A percentile compares a stretch with the other conserved stretches of the same genome.
These are phyloP conservation scores for Paecilomyces formosus DNA, from an alignment of 2,329 filamentous ascomycete genomes.

Conservation along the genomic window DNA sequence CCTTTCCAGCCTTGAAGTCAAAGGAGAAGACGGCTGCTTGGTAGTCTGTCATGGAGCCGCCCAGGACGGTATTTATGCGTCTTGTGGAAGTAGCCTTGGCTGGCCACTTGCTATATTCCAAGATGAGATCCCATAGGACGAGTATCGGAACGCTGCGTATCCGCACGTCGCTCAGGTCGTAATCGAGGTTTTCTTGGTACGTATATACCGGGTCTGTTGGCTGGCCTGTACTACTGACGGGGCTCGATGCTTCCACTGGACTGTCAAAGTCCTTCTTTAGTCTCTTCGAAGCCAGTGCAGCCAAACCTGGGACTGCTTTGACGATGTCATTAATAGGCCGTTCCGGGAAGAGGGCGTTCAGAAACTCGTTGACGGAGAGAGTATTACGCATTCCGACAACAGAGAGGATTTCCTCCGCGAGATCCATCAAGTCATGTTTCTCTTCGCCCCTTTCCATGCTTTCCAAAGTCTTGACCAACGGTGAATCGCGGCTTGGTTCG, in stretches of 20 bases:
- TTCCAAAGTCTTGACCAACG: constrained; percentile 11
- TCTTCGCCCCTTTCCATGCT: constrained; percentile 8
- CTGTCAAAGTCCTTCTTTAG: constrained; percentile 17
- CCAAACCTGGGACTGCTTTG: constrained; percentile 24
- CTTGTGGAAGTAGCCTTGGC: constrained; percentile 11
- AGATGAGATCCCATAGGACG: constrained; percentile 26
- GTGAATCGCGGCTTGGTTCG: constrained; percentile 21
- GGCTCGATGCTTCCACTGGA: not conserved
- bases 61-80: constrained; percentile 19
- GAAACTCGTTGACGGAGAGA: constrained; percentile 19
- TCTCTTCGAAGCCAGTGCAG: constrained; percentile 18
- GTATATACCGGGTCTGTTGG: constrained; percentile 12
- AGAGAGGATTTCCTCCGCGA: constrained; percentile 18
- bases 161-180: constrained; percentile 23
- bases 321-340: constrained; percentile 23
- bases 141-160: constrained; percentile 20
- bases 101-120: constrained; percentile 28
- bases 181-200: constrained; percentile 25
- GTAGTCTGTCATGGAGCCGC: constrained; percentile 21
- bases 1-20: constrained; percentile 1
- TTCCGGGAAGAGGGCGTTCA: constrained; percentile 21
- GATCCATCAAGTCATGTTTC: constrained; percentile 11
- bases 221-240: not conserved
- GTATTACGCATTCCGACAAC: constrained; percentile 17
- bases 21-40: constrained; percentile 10